Evolutionary conservation across 2,329 filamentous ascomycete species (phyloP).

Genomic region (Aspergillus arachidicola): DNA sequence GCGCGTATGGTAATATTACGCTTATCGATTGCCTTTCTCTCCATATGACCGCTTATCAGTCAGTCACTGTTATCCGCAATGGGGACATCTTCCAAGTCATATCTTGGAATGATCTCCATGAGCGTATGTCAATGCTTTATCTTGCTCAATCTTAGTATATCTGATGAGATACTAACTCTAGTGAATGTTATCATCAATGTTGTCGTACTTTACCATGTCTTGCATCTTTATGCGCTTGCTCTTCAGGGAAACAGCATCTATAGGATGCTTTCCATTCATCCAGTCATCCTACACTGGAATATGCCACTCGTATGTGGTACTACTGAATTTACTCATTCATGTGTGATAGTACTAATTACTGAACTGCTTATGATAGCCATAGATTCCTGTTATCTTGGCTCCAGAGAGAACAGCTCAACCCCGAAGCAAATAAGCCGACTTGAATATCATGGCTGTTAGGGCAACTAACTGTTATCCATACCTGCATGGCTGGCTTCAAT

Average conservation of each 20-base stretch:
- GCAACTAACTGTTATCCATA: neutral
- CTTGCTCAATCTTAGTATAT: neutral
- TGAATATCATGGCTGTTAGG: neutral
- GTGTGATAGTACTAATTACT: neutral
- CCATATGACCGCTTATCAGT: no score
- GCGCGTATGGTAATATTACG: neutral
- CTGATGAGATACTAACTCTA: neutral
- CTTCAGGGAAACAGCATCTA: neutral
- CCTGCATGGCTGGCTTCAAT: neutral
- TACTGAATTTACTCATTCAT: neutral
- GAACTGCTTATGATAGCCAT: neutral
- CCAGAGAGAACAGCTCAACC: neutral
- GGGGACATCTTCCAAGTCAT: neutral
- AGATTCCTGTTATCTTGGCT: neutral
- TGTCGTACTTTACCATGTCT: neutral
- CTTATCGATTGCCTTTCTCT: neutral
- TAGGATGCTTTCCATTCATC: neutral
- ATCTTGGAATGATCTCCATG: neutral
- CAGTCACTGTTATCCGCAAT: neutral
- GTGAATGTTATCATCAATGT: neutral
- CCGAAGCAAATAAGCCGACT: no score
- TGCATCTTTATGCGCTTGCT: neutral
- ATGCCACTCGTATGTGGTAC: neutral
- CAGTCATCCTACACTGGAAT: neutral
- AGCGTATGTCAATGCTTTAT: neutral